phyloP scores from a whole-genome alignment of 257 asterid genomes.

The Nicotiana sylvestris region DNA sequence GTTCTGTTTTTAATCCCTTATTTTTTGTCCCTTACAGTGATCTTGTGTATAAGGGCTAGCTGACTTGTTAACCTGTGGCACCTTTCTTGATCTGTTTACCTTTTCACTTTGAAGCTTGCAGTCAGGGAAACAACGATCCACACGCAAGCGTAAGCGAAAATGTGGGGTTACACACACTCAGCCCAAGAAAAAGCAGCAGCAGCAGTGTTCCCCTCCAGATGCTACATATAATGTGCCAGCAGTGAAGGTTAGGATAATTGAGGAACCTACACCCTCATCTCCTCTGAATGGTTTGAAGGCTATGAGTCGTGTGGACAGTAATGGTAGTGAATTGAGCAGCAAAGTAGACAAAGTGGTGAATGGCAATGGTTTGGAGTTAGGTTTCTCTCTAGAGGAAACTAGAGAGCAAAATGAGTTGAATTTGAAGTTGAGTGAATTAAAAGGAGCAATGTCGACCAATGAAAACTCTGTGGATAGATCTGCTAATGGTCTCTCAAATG shows the following conservation, averaged over 20 bases:
- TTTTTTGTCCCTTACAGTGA: conserved; percentile 10
- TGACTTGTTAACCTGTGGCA: conserved; percentile 3
- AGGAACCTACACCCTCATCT: conserved; percentile 17
- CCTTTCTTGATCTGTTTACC: conserved; percentile 14
- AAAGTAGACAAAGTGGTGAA: conserved; percentile 34
- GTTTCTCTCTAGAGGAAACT: conserved; percentile 27
- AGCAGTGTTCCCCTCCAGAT: conserved; percentile 7
- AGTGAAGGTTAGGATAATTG: conserved; percentile 20
- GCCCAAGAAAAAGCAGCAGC: conserved; percentile 55
- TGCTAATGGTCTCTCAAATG: conserved; percentile 29
- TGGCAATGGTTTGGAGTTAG: conserved; percentile 35
- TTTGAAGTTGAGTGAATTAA: conserved; percentile 60
- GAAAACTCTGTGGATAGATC: conserved; percentile 26
- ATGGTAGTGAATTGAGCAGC: conserved; percentile 17
- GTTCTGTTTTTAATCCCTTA: conserved; percentile 4
- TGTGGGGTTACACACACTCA: conserved; percentile 42
- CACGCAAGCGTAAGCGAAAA: conserved; percentile 75
- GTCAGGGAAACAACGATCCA: conserved; percentile 45
- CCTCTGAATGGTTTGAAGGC: conserved; percentile 3
- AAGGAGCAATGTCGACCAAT: conserved; percentile 27
- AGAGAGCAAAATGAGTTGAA: conserved; percentile 47
- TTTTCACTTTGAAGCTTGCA: conserved; percentile 38
- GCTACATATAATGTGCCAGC: conserved; percentile 18
- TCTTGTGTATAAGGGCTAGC: conserved; percentile 10
- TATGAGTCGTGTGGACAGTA: neutral